Evolutionary conservation across 2,329 filamentous ascomycete genomes (phyloP).

Genomic region (Akanthomyces muscarius): DNA sequence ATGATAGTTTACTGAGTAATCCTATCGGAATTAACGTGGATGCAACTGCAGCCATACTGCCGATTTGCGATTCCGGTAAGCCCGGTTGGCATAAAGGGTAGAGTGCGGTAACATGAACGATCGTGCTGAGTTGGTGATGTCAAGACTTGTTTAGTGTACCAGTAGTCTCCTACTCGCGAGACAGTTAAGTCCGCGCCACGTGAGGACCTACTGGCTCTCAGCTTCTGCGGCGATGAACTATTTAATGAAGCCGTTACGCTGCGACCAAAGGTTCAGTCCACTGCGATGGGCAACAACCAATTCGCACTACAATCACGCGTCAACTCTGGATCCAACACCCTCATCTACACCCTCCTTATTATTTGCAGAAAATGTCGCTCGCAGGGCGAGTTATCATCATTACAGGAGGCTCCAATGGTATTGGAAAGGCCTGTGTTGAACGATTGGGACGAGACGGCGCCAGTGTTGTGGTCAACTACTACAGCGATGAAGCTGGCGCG

Average conservation of each 20-base stretch:
- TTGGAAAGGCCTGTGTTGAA: constrained; percentile 54
- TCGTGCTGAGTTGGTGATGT: neutral
- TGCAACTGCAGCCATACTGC: neutral
- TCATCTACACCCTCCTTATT: neutral
- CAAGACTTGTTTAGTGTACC: neutral
- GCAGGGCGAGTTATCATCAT: constrained; percentile 43
- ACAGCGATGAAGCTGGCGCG: constrained; percentile 41
- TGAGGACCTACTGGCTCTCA: neutral
- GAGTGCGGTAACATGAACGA: neutral
- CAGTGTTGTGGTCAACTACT: constrained; percentile 57
- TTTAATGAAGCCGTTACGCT: neutral
- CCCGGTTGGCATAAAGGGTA: neutral
- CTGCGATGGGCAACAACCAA: neutral
- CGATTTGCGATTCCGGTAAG: neutral
- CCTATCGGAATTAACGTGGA: neutral
- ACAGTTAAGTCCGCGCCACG: neutral
- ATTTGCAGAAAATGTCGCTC: constrained; percentile 27
- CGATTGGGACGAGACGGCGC: constrained; percentile 53
- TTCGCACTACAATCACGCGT: neutral
- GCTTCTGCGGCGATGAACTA: neutral
- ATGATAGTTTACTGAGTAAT: neutral
- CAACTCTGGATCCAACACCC: neutral
- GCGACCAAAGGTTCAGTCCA: neutral
- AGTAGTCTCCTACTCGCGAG: neutral
- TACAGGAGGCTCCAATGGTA: constrained; percentile 55